Conservation (phyloP, 805 yeast species). For the Yamadazyma scolyti region DNA sequence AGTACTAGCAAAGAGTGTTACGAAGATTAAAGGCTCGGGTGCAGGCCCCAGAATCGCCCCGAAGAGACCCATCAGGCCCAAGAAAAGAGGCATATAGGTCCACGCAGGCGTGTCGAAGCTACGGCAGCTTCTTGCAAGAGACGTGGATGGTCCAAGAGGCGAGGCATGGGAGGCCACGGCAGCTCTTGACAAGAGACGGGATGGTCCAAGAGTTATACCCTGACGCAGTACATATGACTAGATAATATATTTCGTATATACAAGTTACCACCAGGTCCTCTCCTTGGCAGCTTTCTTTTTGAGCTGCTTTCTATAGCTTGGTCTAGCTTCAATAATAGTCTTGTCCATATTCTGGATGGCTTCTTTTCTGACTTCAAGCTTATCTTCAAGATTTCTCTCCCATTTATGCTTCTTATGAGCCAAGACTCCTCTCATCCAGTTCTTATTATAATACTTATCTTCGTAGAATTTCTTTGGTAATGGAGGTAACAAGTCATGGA, state of each 20-base stretch:
- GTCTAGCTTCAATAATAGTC: slow-evolving; percentile 60
- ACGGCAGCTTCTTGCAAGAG: no score
- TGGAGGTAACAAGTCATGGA: slow-evolving; percentile 71
- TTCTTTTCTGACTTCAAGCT: slow-evolving; percentile 56
- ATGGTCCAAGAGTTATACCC: no score
- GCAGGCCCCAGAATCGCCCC: slow-evolving; percentile 1
- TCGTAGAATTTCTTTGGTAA: slow-evolving; percentile 68
- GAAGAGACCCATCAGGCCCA: no score
- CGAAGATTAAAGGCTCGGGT: background rate
- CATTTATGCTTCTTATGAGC: slow-evolving; percentile 78
- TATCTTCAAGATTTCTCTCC: slow-evolving; percentile 62
- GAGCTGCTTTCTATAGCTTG: slow-evolving; percentile 37
- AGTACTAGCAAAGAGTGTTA: slow-evolving; percentile 47
- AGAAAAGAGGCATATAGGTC: no score
- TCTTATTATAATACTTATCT: slow-evolving; percentile 69
- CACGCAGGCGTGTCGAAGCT: no score
- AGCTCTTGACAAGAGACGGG: no score
- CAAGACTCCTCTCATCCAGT: slow-evolving; percentile 71
- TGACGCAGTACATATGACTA: no score
- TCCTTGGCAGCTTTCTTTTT: slow-evolving; percentile 30
- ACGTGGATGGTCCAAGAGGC: no score
- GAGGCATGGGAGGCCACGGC: slow-evolving; percentile 4
- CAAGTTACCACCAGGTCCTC: slow-evolving; percentile 33
- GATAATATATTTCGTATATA: no score
- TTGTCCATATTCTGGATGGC: slow-evolving; percentile 69